A percentile compares a stretch with the other conserved stretches of the same genome.
phyloP scores from a whole-genome alignment of 768 basidiomycete species.

The Russula griseocarnosa region DNA sequence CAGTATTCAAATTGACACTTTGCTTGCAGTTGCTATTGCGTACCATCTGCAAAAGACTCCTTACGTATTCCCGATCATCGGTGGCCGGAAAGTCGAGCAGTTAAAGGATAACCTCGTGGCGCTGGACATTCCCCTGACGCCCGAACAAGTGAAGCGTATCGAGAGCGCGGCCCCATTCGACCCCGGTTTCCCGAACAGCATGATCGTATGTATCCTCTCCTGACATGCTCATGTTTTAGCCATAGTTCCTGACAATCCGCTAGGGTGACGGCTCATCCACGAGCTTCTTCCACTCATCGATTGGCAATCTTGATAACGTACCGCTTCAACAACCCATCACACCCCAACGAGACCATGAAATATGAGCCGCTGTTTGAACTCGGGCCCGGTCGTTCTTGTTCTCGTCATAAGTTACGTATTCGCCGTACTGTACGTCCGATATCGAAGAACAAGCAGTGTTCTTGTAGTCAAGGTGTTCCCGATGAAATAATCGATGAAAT shows the following conservation, averaged over 20 bases:
- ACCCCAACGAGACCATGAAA: neutral
- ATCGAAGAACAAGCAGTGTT: no score
- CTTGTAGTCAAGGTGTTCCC: no score
- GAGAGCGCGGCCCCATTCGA: constrained; percentile 42
- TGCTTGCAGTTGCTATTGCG: constrained; percentile 42
- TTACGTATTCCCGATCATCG: constrained; percentile 46
- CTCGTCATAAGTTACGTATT: neutral
- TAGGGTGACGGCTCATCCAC: constrained; percentile 11
- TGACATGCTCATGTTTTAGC: neutral
- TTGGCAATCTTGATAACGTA: constrained; percentile 3
- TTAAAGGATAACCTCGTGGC: constrained; percentile 45
- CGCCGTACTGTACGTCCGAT: neutral
- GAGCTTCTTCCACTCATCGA: neutral
- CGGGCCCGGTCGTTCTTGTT: neutral
- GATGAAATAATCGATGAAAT: no score
- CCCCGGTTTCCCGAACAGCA: constrained; percentile 38
- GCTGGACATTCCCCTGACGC: constrained; percentile 40
- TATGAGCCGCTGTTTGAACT: neutral
- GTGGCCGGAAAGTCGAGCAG: constrained; percentile 47
- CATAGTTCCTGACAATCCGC: neutral
- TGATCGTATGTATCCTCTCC: constrained; percentile 28
- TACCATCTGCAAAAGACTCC: constrained; percentile 48
- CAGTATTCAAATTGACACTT: neutral
- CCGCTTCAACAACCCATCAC: constrained; percentile 10
- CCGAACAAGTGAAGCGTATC: constrained; percentile 42